These are phyloP conservation scores for Neurospora sublineolata DNA, from an alignment of 495 filamentous ascomycete genomes.

Conservation along the genomic window DNA sequence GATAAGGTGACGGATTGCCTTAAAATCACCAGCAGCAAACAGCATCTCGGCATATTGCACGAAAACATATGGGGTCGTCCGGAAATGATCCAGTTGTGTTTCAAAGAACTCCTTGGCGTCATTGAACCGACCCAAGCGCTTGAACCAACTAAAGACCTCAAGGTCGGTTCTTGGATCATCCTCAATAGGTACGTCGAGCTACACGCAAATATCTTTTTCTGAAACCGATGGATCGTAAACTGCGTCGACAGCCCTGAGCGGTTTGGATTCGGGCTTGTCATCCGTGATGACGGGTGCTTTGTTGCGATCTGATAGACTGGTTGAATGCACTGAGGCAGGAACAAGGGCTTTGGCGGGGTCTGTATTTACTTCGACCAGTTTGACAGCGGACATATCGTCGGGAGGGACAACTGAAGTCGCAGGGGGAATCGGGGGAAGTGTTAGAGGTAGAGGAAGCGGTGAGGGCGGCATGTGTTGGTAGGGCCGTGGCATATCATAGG, in stretches of 20 bases:
- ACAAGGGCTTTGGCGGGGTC: not conserved
- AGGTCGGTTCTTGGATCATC: constrained; percentile 11
- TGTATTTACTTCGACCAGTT: not conserved
- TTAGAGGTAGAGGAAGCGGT: not conserved
- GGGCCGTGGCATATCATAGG: not conserved
- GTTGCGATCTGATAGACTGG: not conserved
- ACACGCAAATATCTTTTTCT: constrained; percentile 7
- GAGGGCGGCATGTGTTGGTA: not conserved
- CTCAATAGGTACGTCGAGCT: constrained; percentile 7
- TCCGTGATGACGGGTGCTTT: not conserved
- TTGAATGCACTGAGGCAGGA: not conserved
- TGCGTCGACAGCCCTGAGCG: constrained; percentile 1
- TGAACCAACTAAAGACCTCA: constrained; percentile 13
- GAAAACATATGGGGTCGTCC: constrained; percentile 5
- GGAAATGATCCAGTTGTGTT: constrained; percentile 1
- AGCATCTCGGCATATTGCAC: constrained; percentile 15
- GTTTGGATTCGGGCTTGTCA: not conserved
- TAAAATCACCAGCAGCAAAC: constrained; percentile 9
- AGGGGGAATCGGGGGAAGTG: not conserved
- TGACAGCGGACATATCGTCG: not conserved
- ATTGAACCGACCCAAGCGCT: constrained; percentile 11
- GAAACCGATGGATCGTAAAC: constrained; percentile 10
- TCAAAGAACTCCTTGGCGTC: constrained; percentile 10
- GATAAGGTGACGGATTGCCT: not conserved
- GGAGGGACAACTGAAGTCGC: not conserved